Conservation (phyloP, 2,329 filamentous ascomycete genomes). For the Alternaria metachromatica region DNA sequence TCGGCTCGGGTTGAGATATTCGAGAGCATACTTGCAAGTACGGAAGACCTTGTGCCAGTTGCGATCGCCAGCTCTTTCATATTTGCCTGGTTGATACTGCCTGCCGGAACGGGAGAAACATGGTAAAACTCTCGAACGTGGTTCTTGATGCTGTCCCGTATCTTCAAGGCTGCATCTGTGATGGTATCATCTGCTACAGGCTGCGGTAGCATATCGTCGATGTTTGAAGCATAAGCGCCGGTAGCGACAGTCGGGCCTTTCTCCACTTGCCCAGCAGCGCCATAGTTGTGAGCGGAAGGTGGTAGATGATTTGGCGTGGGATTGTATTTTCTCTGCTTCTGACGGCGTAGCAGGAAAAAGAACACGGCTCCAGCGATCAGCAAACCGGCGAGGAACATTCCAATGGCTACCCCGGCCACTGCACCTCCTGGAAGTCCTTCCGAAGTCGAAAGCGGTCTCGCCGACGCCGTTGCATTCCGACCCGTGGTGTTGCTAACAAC, state of each 20-base stretch:
- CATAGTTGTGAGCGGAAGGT: not conserved
- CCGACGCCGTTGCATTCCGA: no score
- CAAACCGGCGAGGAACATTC: conserved; percentile 21
- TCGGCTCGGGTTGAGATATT: conserved; percentile 18
- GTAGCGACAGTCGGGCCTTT: not conserved
- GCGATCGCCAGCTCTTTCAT: conserved; percentile 16
- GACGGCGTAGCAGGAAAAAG: not conserved
- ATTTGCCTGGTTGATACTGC: conserved; percentile 6
- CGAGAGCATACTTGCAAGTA: conserved; percentile 1
- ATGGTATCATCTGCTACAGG: conserved; percentile 31
- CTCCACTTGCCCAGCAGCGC: not conserved
- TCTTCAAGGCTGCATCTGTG: conserved; percentile 24
- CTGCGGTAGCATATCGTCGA: conserved; percentile 29
- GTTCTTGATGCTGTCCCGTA: conserved; percentile 36
- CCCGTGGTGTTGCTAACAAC: no score
- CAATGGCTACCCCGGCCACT: conserved; percentile 27
- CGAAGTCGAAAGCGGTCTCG: no score
- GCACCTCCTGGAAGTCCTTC: no score
- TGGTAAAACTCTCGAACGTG: conserved; percentile 32
- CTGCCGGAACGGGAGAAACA: conserved; percentile 1
- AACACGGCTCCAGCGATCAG: conserved; percentile 11
- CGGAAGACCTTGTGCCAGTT: conserved; percentile 10
- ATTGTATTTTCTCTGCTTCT: not conserved
- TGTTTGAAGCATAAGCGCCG: not conserved
- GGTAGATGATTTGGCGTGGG: not conserved